Evolutionary conservation across 2,329 filamentous ascomycete genomes (phyloP), one percentile per base, ranked within the genome.

Genomic region (Sporothrix protearum): DNA sequence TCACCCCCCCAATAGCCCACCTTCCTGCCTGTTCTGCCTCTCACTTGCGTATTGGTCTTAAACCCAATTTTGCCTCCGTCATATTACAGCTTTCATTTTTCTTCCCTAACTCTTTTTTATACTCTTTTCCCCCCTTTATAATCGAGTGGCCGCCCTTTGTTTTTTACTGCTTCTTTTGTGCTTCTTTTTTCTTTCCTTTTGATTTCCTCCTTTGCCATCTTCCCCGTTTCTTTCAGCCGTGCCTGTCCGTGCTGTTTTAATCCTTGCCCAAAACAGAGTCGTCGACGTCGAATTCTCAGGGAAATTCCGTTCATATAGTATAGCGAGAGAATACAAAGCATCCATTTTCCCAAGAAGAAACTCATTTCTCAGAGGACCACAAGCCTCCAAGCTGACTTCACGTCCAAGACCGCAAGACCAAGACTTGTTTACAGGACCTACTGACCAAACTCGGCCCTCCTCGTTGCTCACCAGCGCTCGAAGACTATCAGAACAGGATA

Each of bases 271-370:
- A 33, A 59, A 55, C 66, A 33, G 30, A 10, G 42, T 51, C n/a
- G 53, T 57, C 39, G 51, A 25, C n/a, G 39, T 45, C 55, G 6
- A 42, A 28, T 59, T 19, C 10, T 55, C 25, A 28, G 55, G 64
- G 59, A 68, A 53, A 63, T 45, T 19, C 25, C 42, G 59, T 73
- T 69, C 33, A 55, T 53, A 69, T 72, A 73, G 70, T 70, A 73
- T 74, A 74, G 73, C 72, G 53, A 68, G 42, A 73, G 55, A 73
- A 73, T 72, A 73, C 66, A 74, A 72, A 68, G 8, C 71, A 71
- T 51, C 45, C 22, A 53, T 70, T 74, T 71, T 47, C 25, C 59
- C 67, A 64, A 55, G 16, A 16, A 47, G n/a, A 51, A 19, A 30
- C 7, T 39, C 30, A 16, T 57, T 33, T 61, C 57, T 63, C 45